phyloP scores from a whole-genome alignment of 352 stramenopile genomes.

The Blastocystis sp. region DNA sequence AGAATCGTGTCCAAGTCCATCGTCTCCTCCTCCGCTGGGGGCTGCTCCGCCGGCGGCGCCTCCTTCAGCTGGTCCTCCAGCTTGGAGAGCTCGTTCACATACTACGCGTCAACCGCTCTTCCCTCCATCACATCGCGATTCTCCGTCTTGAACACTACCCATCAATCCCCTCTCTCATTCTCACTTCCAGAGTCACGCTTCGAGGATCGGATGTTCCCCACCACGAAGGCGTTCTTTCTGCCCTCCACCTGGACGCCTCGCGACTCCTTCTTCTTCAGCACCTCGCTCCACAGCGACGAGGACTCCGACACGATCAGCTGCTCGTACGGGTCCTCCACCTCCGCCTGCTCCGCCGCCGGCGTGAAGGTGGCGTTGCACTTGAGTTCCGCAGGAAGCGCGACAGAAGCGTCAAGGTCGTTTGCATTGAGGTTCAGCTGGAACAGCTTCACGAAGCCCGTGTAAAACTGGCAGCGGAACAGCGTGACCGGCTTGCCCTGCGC shows the following conservation, averaged over 20 bases:
- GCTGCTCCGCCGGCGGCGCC: background rate
- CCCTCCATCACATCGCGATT: background rate
- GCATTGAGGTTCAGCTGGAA: constrained; percentile 8
- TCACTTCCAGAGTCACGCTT: background rate
- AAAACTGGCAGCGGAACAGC: constrained; percentile 36
- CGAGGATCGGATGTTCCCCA: constrained; percentile 13
- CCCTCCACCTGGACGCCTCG: background rate
- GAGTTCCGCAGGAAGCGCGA: background rate
- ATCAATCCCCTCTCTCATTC: background rate
- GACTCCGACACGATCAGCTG: constrained; percentile 23
- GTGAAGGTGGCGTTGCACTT: background rate
- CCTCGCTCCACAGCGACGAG: constrained; percentile 49
- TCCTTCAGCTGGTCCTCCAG: constrained; percentile 33
- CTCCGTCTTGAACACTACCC: background rate
- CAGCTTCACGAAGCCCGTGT: constrained; percentile 60
- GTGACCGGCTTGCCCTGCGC: background rate
- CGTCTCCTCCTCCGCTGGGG: background rate
- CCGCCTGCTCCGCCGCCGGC: background rate
- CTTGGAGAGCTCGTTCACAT: constrained; percentile 49
- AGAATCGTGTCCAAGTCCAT: constrained; percentile 49
- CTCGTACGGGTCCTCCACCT: background rate
- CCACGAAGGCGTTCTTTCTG: constrained; percentile 33
- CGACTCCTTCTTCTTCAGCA: constrained; percentile 37
- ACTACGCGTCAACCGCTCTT: background rate
- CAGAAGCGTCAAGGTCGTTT: background rate